Conservation (phyloP, 352 stramenopile genomes). For the Globisporangium megalacanthum region DNA sequence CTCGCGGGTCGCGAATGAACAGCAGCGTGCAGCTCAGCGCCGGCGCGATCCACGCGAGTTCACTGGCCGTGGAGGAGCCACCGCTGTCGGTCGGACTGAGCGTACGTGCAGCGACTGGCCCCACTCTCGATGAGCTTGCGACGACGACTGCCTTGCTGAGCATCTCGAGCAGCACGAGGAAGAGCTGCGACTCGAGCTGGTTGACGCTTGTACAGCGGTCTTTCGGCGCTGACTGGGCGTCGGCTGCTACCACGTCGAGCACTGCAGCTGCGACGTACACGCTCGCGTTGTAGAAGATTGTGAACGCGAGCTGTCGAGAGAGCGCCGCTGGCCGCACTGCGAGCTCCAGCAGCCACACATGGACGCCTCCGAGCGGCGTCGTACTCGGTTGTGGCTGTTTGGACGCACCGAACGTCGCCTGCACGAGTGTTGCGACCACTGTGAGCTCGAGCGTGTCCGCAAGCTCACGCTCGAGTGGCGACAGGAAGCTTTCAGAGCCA, state of each 20-base stretch:
- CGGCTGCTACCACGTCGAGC: constrained; percentile 4
- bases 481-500: constrained; percentile 9
- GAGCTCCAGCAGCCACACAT: constrained; percentile 36
- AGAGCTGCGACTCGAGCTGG: constrained; percentile 24
- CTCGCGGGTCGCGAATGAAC: constrained; percentile 25
- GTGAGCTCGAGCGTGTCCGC: constrained; percentile 14
- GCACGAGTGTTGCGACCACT: constrained; percentile 18
- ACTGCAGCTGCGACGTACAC: constrained; percentile 15
- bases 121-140: constrained; percentile 13
- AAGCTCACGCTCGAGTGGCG: constrained; percentile 21
- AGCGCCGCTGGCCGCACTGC: constrained; percentile 27
- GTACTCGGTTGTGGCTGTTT: neutral
- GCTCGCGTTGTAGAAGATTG: constrained; percentile 25
- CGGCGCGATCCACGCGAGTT: constrained; percentile 22
- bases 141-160: constrained; percentile 36
- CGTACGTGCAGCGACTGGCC: neutral
- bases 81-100: too few species aligned
- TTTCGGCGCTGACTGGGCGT: neutral
- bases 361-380: constrained; percentile 12
- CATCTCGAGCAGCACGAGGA: constrained; percentile 43
- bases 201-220: neutral
- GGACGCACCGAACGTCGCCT: constrained; percentile 2
- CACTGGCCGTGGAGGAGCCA: neutral
- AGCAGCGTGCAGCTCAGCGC: constrained; percentile 27
- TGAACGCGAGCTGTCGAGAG: constrained; percentile 36